phyloP scores from a whole-genome alignment of 352 stramenopile species.

The Lagenidium sp. region DNA sequence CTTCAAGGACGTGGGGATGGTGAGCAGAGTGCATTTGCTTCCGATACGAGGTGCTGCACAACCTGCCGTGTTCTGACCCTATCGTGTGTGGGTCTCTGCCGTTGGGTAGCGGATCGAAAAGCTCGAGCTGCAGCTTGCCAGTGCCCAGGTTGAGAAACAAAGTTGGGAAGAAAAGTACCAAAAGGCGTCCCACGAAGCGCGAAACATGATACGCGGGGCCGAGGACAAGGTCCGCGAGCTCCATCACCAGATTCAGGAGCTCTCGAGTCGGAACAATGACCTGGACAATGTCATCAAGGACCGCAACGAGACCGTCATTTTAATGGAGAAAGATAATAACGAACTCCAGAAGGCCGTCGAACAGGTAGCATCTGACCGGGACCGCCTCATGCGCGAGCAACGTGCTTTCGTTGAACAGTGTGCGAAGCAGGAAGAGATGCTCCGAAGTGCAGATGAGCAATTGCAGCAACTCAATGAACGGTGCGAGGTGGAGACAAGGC shows the following conservation, averaged over 20 bases:
- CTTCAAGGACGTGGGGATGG: constrained; percentile 39
- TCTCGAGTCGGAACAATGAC: constrained; percentile 35
- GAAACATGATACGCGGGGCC: constrained; percentile 37
- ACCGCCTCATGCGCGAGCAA: constrained; percentile 30
- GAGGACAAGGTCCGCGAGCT: constrained; percentile 47
- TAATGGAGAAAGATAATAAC: constrained; percentile 30
- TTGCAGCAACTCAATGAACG: constrained; percentile 29
- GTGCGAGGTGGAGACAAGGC: constrained; percentile 23
- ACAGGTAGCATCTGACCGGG: constrained; percentile 34
- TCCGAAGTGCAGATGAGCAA: constrained; percentile 32
- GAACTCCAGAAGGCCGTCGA: constrained; percentile 28
- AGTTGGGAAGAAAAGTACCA: constrained; percentile 75
- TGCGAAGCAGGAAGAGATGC: constrained; percentile 21
- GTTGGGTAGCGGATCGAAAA: constrained; percentile 42
- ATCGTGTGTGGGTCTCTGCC: constrained; percentile 1
- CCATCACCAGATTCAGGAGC: constrained; percentile 30
- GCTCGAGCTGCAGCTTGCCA: constrained; percentile 44
- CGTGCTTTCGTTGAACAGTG: constrained; percentile 28
- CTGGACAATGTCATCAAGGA: constrained; percentile 38
- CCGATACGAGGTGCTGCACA: not conserved
- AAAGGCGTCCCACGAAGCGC: constrained; percentile 36
- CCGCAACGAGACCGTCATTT: constrained; percentile 22
- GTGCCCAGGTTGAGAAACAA: constrained; percentile 52
- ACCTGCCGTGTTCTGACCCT: not conserved
- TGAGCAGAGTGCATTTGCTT: constrained; percentile 8